Conservation (phyloP, 257 asterid species). For the Plantago major region DNA sequence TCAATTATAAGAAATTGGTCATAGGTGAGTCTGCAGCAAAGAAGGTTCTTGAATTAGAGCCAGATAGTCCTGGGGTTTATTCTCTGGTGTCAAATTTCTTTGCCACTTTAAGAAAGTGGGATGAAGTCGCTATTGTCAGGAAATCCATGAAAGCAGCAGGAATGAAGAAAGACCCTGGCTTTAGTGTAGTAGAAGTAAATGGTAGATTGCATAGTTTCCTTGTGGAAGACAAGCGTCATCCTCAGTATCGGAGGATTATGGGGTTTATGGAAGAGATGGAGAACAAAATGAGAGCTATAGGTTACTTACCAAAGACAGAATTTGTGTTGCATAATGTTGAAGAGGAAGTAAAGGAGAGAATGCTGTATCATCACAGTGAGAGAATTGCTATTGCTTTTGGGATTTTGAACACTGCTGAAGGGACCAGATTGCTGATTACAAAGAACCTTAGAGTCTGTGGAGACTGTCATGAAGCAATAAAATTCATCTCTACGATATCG, state of each 20-base stretch:
- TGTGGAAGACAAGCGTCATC: slow-evolving; percentile 56
- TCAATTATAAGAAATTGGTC: slow-evolving; percentile 48
- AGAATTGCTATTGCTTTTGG: slow-evolving; percentile 65
- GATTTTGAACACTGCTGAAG: slow-evolving; percentile 42
- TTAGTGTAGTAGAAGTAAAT: slow-evolving; percentile 52
- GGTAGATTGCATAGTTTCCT: slow-evolving; percentile 59
- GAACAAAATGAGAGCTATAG: slow-evolving; percentile 48
- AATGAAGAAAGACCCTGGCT: slow-evolving; percentile 63
- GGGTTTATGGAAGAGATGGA: slow-evolving; percentile 43
- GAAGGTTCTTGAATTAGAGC: slow-evolving; percentile 54
- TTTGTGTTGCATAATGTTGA: slow-evolving; percentile 48
- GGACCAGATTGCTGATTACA: slow-evolving; percentile 46
- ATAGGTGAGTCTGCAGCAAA: slow-evolving; percentile 65
- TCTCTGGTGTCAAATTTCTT: slow-evolving; percentile 68
- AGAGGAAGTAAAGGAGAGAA: slow-evolving; percentile 45
- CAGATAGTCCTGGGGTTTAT: slow-evolving; percentile 49
- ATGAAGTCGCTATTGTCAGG: slow-evolving; percentile 56
- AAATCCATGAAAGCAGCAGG: slow-evolving; percentile 51
- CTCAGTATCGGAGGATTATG: slow-evolving; percentile 40
- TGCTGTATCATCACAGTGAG: slow-evolving; percentile 59
- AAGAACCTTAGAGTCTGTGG: slow-evolving; percentile 66
- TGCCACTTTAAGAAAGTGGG: slow-evolving; percentile 71
- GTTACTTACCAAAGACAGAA: slow-evolving; percentile 45
- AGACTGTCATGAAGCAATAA: no score
- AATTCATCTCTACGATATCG: slow-evolving; percentile 30